Percentiles rank a stretch among this genome's conserved stretches.
Conservation (phyloP, 139 green algal species). For the Nannochloris sp. region DNA sequence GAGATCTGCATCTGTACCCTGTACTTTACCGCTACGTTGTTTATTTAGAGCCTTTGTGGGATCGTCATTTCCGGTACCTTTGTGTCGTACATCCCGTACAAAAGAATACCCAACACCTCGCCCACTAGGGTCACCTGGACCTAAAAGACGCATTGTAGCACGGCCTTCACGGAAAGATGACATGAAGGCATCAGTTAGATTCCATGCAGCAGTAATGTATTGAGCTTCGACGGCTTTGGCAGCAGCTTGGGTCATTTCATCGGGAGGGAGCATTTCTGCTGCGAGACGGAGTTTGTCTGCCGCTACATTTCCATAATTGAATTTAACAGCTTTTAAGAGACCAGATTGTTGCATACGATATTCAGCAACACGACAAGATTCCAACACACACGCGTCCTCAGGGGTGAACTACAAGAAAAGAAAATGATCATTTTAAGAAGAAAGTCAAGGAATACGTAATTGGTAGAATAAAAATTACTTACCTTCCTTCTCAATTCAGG, state of each 20-base stretch:
- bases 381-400: slow-evolving; percentile 4
- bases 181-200: slow-evolving; percentile 52
- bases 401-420: neutral
- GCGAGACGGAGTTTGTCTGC: slow-evolving; percentile 36
- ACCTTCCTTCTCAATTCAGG: slow-evolving; percentile 23
- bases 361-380: neutral
- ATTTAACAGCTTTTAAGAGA: neutral
- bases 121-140: slow-evolving; percentile 62
- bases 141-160: slow-evolving; percentile 27
- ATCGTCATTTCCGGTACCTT: slow-evolving; percentile 17
- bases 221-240: slow-evolving; percentile 12
- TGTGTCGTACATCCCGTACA: slow-evolving; percentile 31
- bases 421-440: no score
- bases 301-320: neutral
- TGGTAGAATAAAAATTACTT: neutral
- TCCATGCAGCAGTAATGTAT: slow-evolving; percentile 43
- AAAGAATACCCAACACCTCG: slow-evolving; percentile 62
- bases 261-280: slow-evolving; percentile 42
- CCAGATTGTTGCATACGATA: neutral
- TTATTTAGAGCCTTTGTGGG: slow-evolving; percentile 16
- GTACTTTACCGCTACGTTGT: slow-evolving; percentile 30
- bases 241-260: slow-evolving; percentile 19
- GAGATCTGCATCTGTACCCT: slow-evolving; percentile 67
- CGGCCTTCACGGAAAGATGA: slow-evolving; percentile 30
- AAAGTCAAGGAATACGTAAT: neutral